Percentiles rank a stretch among this genome's conserved stretches.
Conservation (phyloP, 352 stramenopile species). For the Salisapilia sapeloensis region DNA sequence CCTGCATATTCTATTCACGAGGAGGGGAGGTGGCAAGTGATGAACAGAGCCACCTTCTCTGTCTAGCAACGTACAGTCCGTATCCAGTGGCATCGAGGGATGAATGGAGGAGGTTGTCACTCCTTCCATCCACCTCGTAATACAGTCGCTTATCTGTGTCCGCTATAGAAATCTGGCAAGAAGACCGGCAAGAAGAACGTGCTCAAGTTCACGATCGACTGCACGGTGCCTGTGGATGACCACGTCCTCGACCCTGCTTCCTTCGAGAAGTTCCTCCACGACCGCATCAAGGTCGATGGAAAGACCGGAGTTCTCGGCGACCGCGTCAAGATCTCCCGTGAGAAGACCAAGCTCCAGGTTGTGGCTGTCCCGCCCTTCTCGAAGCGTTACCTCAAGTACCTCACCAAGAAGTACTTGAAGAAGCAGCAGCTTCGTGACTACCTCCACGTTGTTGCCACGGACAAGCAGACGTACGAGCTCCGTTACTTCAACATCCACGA, state of each 20-base stretch:
- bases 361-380: slow-evolving; percentile 90
- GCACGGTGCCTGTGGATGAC: slow-evolving; percentile 95
- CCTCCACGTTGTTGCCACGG: slow-evolving; percentile 96
- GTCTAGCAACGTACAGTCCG: no score
- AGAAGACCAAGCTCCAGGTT: slow-evolving; percentile 95
- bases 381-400: slow-evolving; percentile 99
- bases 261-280: slow-evolving; percentile 99
- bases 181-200: slow-evolving; percentile 82
- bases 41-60: slow-evolving; percentile 22
- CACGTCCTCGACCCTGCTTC: slow-evolving; percentile 96
- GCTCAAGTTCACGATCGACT: slow-evolving; percentile 90
- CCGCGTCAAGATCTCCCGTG: slow-evolving; percentile 89
- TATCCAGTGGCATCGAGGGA: not conserved
- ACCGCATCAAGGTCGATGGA: slow-evolving; percentile 98
- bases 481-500: slow-evolving; percentile 97
- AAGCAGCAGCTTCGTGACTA: slow-evolving; percentile 99
- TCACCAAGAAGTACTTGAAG: slow-evolving; percentile 99
- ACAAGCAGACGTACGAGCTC: slow-evolving; percentile 98
- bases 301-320: slow-evolving; percentile 95
- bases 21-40: slow-evolving; percentile 1
- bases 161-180: slow-evolving; percentile 57
- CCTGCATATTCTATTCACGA: slow-evolving; percentile 2
- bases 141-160: no score
- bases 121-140: no score
- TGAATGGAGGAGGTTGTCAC: not conserved